These are phyloP conservation scores for Colletotrichum somersetense DNA, from an alignment of 2,329 filamentous ascomycete species.

Conservation along the genomic window DNA sequence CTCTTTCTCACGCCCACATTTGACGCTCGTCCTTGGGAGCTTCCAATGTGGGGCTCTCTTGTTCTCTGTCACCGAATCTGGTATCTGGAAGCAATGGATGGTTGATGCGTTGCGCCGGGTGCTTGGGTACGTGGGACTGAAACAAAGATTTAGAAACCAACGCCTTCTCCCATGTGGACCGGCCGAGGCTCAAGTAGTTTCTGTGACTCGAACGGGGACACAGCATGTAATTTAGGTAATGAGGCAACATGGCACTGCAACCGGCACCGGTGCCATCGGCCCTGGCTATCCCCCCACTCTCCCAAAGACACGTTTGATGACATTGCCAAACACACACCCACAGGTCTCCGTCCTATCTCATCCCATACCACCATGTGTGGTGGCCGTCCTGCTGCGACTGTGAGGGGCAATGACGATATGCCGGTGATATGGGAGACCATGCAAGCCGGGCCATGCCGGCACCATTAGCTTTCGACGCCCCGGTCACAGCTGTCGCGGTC, in stretches of 20 bases:
- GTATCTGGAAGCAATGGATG: constrained; percentile 12
- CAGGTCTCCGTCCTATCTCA: constrained; percentile 33
- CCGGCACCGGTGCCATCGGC: constrained; percentile 26
- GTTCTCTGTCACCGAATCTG: constrained; percentile 15
- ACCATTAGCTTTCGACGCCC: constrained; percentile 25
- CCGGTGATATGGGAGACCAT: constrained; percentile 18
- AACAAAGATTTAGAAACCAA: constrained; percentile 30
- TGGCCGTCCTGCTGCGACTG: constrained; percentile 31
- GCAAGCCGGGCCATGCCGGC: constrained; percentile 39
- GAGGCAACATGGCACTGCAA: constrained; percentile 37
- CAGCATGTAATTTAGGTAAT: neutral
- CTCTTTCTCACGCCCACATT: constrained; percentile 1
- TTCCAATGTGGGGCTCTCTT: constrained; percentile 13
- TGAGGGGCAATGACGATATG: constrained; percentile 38
- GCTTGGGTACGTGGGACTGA: constrained; percentile 40
- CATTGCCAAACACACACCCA: constrained; percentile 3
- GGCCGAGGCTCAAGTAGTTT: constrained; percentile 40
- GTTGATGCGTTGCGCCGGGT: constrained; percentile 26
- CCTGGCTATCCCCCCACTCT: constrained; percentile 19
- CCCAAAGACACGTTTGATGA: constrained; percentile 38
- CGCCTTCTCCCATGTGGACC: constrained; percentile 32
- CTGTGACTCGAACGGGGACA: constrained; percentile 25
- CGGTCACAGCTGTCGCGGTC: constrained; percentile 11
- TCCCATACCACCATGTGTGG: constrained; percentile 41
- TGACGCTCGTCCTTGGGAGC: too few species aligned